Evolutionary conservation across 1,139 yeast genomes (phyloP), one percentile per base, ranked within the genome.

Genomic region (Geotrichum histeridarum): DNA sequence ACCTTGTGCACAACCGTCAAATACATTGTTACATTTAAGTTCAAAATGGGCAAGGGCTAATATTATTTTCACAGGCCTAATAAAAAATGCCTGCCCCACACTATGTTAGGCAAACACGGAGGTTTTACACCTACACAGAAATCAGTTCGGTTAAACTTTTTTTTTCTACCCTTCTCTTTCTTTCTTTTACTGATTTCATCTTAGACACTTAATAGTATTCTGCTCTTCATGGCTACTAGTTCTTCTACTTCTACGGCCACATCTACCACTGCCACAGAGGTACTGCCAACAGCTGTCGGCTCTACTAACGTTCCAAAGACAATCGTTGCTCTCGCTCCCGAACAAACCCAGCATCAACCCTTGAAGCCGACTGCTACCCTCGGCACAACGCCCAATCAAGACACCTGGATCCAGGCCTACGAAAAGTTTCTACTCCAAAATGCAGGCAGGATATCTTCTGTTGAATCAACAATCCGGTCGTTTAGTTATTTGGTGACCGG

Each of bases 401-500:
- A 43, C 36, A 47, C 45, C 15, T 66, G 68, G 69, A 59, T 63
- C 41, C 56, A 61, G 31, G 50, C 54, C n/a, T 67, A 67, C 50
- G 69, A 67, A 57, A 60, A 56, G 54, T 63, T 67, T 48, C 62
- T 73, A 42, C 64, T 73, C 15, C 63, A 67, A 38, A 72, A 72
- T 60, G 72, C 73, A n/a, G 59, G 67, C 22, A 72, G 69, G 56
- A 68, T 73, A 36, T 65, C 74, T 15, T 69, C 71, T 22, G 63
- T 71, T 31, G 77, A 74, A 58, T 64, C 70, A 14, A 66, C 71
- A 3, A 59, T 73, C 31, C 63, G 71, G 39, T 66, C 73, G 18
- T 61, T 74, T 47, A 65, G 70, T n/a, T 69, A 70, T 54, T 61
- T 74, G 33, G 60, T 72, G 15, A 77, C 77, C 0, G 75, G 76